Conservation (phyloP, 23 red algal species). For the Cyanidiococcus yangmingshanensis region DNA sequence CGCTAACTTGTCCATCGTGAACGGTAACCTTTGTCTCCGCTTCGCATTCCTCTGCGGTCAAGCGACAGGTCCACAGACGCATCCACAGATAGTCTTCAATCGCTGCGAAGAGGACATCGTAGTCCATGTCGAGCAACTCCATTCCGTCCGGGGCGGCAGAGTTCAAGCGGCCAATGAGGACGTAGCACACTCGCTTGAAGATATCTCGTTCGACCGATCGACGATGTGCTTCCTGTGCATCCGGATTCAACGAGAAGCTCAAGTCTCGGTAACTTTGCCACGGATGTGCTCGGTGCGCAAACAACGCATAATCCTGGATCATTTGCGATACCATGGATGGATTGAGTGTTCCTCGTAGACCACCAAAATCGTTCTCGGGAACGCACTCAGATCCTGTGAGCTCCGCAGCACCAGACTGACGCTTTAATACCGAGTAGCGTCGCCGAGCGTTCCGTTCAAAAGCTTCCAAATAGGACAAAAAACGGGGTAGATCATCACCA, state of each 20-base stretch:
- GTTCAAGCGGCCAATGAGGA: constrained; percentile 40
- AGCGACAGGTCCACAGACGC: constrained; percentile 37
- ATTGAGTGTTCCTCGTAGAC: constrained; percentile 26
- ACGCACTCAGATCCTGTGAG: no score
- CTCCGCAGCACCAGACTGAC: constrained; percentile 12
- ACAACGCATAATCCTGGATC: constrained; percentile 56
- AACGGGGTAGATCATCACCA: background rate
- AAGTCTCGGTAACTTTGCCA: background rate
- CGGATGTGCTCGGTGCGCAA: constrained; percentile 15
- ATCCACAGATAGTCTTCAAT: constrained; percentile 95
- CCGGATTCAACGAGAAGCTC: background rate
- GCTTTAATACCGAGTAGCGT: background rate
- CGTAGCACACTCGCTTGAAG: constrained; percentile 55
- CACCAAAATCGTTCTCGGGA: no score
- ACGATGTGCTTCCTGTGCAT: background rate
- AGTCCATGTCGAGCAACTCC: constrained; percentile 53
- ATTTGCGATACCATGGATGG: constrained; percentile 35
- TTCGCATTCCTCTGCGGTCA: constrained; percentile 35
- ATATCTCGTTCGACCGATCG: constrained; percentile 35
- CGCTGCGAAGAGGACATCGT: constrained; percentile 55
- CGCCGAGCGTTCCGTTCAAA: constrained; percentile 22
- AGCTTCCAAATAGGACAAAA: background rate
- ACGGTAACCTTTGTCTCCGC: background rate
- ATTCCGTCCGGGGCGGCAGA: constrained; percentile 36
- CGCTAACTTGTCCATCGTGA: background rate